Evolutionary conservation across 768 basidiomycete species (phyloP).

Genomic region (Pleurotus ostreatus): DNA sequence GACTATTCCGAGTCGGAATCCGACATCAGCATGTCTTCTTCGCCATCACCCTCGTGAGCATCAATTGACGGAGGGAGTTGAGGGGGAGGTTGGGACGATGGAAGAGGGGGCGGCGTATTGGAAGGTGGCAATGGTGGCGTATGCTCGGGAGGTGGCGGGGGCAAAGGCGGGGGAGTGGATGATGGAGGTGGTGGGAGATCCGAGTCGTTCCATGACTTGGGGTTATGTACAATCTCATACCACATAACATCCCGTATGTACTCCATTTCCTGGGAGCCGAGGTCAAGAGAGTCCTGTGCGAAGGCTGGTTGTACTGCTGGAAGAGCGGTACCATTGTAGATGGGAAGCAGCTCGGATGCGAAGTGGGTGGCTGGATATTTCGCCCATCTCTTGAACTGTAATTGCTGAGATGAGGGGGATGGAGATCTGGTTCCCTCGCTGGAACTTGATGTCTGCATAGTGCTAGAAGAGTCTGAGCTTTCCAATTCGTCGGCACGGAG

Average conservation of each 20-base stretch:
- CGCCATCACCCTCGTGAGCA: conserved; percentile 12
- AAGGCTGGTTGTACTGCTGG: conserved; percentile 11
- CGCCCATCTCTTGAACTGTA: conserved; percentile 47
- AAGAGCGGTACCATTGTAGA: conserved; percentile 37
- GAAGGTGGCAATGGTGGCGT: conserved; percentile 13
- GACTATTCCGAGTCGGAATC: conserved; percentile 13
- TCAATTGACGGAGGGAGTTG: neutral
- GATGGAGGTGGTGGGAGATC: conserved; percentile 9
- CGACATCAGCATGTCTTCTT: conserved; percentile 33
- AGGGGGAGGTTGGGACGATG: conserved; percentile 10
- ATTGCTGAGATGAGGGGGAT: neutral
- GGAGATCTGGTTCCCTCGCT: neutral
- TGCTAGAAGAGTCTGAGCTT: neutral
- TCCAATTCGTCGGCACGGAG: neutral
- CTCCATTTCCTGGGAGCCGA: conserved; percentile 11
- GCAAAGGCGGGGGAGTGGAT: conserved; percentile 11
- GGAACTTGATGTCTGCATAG: neutral
- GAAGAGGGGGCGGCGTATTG: conserved; percentile 14
- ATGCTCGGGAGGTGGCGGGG: conserved; percentile 10
- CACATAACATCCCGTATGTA: conserved; percentile 1
- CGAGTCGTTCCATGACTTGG: conserved; percentile 21
- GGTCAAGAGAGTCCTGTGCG: conserved; percentile 20
- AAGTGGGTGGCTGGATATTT: conserved; percentile 58
- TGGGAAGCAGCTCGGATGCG: conserved; percentile 48
- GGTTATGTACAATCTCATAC: conserved; percentile 40